phyloP scores from a whole-genome alignment of 2,329 filamentous ascomycete genomes.

The Chaetomiaceae sp. region DNA sequence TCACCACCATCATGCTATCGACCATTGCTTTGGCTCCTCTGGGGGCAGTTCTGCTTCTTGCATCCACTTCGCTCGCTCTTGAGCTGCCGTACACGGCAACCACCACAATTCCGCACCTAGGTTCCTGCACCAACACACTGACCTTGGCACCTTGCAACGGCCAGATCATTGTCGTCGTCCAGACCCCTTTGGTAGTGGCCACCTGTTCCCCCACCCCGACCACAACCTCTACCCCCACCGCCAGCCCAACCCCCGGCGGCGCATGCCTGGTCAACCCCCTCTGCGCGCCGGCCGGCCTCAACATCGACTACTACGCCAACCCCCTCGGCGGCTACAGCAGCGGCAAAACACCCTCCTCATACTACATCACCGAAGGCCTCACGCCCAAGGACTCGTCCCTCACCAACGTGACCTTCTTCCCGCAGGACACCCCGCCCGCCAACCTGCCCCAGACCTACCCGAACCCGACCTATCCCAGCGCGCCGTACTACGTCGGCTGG shows the following conservation, averaged over 20 bases:
- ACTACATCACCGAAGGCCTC: background rate
- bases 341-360: background rate
- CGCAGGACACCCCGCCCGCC: background rate
- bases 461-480: background rate
- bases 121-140: background rate
- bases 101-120: background rate
- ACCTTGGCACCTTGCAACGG: background rate
- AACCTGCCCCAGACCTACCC: background rate
- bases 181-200: background rate
- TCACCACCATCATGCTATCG: no score
- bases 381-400: background rate
- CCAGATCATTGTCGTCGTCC: background rate
- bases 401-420: conserved; percentile 2
- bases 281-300: background rate
- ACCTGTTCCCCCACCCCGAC: background rate
- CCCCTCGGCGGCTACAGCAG: background rate
- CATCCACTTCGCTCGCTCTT: background rate
- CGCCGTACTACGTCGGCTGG: background rate
- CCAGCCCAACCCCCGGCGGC: background rate
- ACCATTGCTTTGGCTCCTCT: conserved; percentile 1
- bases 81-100: background rate
- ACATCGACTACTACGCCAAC: conserved; percentile 2
- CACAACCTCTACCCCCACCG: background rate
- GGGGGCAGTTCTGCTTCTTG: background rate
- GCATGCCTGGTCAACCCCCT: background rate